These are phyloP conservation scores for Aspergillus costaricaensis DNA, from an alignment of 2,329 filamentous ascomycete species.

Conservation along the genomic window DNA sequence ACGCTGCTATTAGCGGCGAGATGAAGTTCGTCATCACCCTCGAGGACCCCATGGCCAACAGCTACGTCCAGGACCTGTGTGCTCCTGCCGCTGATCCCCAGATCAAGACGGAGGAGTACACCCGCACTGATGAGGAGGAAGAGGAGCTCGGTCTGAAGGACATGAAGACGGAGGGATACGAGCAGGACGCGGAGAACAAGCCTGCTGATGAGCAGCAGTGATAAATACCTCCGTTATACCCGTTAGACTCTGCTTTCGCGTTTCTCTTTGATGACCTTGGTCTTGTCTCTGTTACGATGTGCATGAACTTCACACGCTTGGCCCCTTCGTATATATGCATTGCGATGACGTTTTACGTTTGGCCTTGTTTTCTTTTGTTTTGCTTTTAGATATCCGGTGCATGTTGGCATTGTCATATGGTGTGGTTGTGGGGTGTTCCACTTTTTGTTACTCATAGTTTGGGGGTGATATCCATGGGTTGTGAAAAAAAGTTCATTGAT, in stretches of 20 bases:
- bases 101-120: constrained; percentile 79
- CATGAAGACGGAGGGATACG: constrained; percentile 91
- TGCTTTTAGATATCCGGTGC: constrained; percentile 27
- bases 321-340: constrained; percentile 9
- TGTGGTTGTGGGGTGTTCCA: constrained; percentile 6
- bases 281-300: constrained; percentile 26
- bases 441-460: neutral
- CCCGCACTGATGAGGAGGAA: constrained; percentile 86
- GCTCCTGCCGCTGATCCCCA: constrained; percentile 81
- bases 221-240: constrained; percentile 23
- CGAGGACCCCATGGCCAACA: constrained; percentile 85
- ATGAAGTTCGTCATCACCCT: constrained; percentile 80
- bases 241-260: constrained; percentile 1
- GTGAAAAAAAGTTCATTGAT: neutral
- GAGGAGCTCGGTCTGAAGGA: constrained; percentile 88
- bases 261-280: constrained; percentile 23
- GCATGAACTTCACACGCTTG: constrained; percentile 21
- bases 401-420: constrained; percentile 10
- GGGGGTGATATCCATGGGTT: neutral
- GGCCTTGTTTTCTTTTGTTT: constrained; percentile 14
- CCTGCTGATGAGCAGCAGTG: constrained; percentile 27
- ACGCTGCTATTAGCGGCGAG: constrained; percentile 76
- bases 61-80: constrained; percentile 85
- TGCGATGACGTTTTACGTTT: constrained; percentile 8
- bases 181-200: constrained; percentile 51